Evolutionary conservation across 305 asterid genomes (phyloP), one percentile per base, ranked within the genome.

Genomic region (Plantago coronopus): DNA sequence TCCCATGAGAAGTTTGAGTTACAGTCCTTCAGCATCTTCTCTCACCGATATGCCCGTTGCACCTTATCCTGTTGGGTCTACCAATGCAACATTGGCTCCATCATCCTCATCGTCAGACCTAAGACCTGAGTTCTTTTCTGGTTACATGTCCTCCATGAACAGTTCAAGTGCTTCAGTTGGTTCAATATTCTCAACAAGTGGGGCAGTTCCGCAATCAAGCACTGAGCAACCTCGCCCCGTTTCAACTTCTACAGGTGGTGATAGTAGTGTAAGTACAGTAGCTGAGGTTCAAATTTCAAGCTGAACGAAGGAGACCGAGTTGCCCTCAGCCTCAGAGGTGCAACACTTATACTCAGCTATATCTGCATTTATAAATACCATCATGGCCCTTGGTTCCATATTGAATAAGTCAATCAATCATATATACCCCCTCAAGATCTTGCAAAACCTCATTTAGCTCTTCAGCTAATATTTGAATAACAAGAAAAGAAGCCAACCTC

Each of bases 1-100:
- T 58, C 97, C 98, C 13, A 83, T 86, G 86, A 76, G 80, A 58
- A 54, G 76, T 45, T 57, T 91, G 71, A 84, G 91, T 69, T 83
- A 91, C 73, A 84, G 95, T 60, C 87, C 94, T 27, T 91, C 96
- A 0, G 90, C 95, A 19, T 91, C 97, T 46, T 88, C 97, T 69
- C 90, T 91, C 45, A 76, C 87, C 17, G 94, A 88, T 61, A 81
- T 84, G 87, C 93, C 94, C 2, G 93, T 91, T 55, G 95, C 94
- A 63, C 98, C 95, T 42, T 83, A 83, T 66, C 95, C 96, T 0
- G 85, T 84, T 69, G 96, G 95, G 18, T 79, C 89, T 20, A 80
- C 89, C 5, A 67, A 48, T 23, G 85, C 90, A 59, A 88, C 86
- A 49, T 53, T 86, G 78, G 95, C 95, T 60, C 95, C 96, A 53